Base-by-base conservation (phyloP, 352 stramenopile species). In the Thraustotheca clavata region DNA sequence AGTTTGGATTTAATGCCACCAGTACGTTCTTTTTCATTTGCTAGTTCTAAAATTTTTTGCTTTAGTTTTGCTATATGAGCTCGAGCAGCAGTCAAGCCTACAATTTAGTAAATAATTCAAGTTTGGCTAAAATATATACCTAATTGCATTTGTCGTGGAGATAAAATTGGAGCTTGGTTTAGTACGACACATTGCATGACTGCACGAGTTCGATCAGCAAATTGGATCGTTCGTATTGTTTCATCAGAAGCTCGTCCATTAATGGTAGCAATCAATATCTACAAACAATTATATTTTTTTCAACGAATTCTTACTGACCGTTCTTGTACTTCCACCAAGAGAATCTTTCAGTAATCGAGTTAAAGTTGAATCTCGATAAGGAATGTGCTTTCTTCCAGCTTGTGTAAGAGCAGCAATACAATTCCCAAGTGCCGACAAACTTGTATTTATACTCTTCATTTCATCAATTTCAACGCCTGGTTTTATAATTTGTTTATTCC, bases 381-480 rank as follows among this genome's bases (percentile, higher is more conserved):
- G 91, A 60, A 97, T 96, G 66, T 96, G 91, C 49, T 86, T 96
- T 24, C 91, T 75, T 2, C 85, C 77, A 1, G 68, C 39, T 34
- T 90, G 83, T 0, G 76, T 80, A 0, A 97, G 69, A 9, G 91
- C 91, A 0, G 86, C 83, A 31, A 97, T 96, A 32, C 92, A 95
- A 62, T 97, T 95, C 4, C 91, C 91, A 0, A 97, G 73, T 2
- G 89, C 91, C 1, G 84, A 96, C 20, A 97, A 62, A 34, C 79
- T 94, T 41, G 86, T 86, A 70, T 97, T 97, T 68, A 97, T 97
- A 52, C 82, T 89, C 65, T 94, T 92, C 33, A 94, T 76, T 60
- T 96, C 87, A 41, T 81, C 60, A 1, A 80, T 86, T 49, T 86
- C 84, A 9, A 73, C 70, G 7, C 88, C 82, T 35, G 86, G 78